phyloP scores from a whole-genome alignment of 2,329 filamentous ascomycete genomes.

The Colletotrichum acutatum region DNA sequence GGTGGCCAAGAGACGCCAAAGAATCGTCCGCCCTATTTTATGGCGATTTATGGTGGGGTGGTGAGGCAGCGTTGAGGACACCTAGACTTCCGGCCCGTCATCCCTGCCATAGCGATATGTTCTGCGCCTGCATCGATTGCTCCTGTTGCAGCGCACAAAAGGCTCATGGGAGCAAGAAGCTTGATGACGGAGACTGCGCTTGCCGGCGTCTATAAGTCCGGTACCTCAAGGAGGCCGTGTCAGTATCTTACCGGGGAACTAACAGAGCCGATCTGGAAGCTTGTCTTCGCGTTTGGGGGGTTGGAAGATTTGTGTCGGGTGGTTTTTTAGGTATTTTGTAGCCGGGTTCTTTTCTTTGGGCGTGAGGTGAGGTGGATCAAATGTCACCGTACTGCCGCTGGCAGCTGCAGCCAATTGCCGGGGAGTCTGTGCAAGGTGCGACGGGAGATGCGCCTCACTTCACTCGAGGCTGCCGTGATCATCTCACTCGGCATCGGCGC shows the following conservation, averaged over 20 bases:
- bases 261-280: background rate
- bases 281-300: background rate
- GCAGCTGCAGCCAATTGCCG: background rate
- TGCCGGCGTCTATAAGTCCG: background rate
- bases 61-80: background rate
- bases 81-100: background rate
- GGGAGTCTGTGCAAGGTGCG: background rate
- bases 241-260: background rate
- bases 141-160: background rate
- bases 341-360: background rate
- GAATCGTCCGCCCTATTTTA: too few relatives aligned
- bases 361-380: too few relatives aligned
- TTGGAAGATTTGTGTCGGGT: background rate
- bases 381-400: background rate
- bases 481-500: background rate
- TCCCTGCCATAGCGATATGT: too few relatives aligned
- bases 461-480: too few relatives aligned
- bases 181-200: background rate
- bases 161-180: background rate
- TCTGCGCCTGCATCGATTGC: background rate
- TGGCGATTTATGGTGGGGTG: too few relatives aligned
- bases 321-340: background rate
- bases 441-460: background rate
- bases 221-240: background rate
- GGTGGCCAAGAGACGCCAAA: background rate